phyloP scores from a whole-genome alignment of 108 stramenopile species.

The Skeletonema menzelii region DNA sequence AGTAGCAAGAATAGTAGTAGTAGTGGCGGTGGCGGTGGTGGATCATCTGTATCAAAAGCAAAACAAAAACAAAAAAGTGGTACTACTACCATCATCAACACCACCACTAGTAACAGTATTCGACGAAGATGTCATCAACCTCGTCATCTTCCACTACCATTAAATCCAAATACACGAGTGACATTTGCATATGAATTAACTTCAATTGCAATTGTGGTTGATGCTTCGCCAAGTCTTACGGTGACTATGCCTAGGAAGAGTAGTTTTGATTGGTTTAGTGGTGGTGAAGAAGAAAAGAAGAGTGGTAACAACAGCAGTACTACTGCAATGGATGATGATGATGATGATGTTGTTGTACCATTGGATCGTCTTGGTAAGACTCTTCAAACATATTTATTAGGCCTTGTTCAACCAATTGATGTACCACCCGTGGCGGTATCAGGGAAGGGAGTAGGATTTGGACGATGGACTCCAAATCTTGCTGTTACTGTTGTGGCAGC shows the following conservation, averaged over 20 bases:
- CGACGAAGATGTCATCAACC: slow-evolving; percentile 63
- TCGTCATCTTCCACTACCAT: slow-evolving; percentile 57
- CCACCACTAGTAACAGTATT: background rate
- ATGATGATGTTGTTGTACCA: slow-evolving; percentile 53
- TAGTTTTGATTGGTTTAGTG: background rate
- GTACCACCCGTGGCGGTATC: slow-evolving; percentile 48
- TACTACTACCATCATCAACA: background rate
- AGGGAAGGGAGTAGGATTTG: slow-evolving; percentile 35
- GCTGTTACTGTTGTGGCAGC: slow-evolving; percentile 82
- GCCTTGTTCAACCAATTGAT: slow-evolving; percentile 68
- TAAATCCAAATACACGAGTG: slow-evolving; percentile 66
- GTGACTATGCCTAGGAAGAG: slow-evolving; percentile 27
- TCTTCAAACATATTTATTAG: slow-evolving; percentile 60
- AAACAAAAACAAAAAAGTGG: slow-evolving; percentile 12
- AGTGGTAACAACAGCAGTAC: too few relatives aligned
- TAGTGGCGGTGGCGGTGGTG: background rate
- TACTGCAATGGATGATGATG: background rate
- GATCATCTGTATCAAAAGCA: background rate
- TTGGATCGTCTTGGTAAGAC: slow-evolving; percentile 71
- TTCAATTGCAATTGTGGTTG: slow-evolving; percentile 77
- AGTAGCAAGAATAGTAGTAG: background rate
- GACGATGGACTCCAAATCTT: slow-evolving; percentile 62
- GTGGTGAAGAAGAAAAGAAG: slow-evolving; percentile 8
- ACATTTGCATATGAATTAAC: slow-evolving; percentile 81
- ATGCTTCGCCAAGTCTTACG: slow-evolving; percentile 79